Conservation (phyloP, 129 eudicot genomes). For the Apium graveolens region DNA sequence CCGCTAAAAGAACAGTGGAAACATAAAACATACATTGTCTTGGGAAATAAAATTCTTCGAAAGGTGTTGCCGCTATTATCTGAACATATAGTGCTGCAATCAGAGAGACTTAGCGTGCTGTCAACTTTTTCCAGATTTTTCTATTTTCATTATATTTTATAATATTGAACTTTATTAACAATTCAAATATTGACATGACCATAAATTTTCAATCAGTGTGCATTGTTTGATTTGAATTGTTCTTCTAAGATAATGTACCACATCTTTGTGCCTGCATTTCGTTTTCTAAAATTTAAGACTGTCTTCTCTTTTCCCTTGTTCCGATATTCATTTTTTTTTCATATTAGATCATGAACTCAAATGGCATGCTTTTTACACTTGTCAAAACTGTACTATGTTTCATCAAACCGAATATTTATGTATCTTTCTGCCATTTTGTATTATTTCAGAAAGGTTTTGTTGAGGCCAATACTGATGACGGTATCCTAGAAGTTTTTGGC, state of each 20-base stretch:
- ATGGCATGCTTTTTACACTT: neutral
- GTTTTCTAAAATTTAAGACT: neutral
- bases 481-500: conserved; percentile 52
- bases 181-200: neutral
- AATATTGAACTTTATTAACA: neutral
- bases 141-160: too few species aligned
- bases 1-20: neutral
- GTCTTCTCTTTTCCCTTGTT: neutral
- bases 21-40: too few species aligned
- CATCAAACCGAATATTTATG: neutral
- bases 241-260: neutral
- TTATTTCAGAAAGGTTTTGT: conserved; percentile 47
- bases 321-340: neutral
- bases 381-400: neutral
- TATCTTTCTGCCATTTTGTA: neutral
- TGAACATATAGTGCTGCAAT: neutral
- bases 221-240: neutral
- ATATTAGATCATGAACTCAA: neutral
- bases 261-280: neutral
- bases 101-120: neutral
- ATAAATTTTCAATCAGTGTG: neutral
- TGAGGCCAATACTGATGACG: conserved; percentile 60
- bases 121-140: neutral
- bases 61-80: neutral
- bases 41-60: neutral